A percentile compares a stretch with the other conserved stretches of the same genome.
These are phyloP conservation scores for Xylariaceae sp. DNA, from an alignment of 2,329 filamentous ascomycete species.

Conservation along the genomic window DNA sequence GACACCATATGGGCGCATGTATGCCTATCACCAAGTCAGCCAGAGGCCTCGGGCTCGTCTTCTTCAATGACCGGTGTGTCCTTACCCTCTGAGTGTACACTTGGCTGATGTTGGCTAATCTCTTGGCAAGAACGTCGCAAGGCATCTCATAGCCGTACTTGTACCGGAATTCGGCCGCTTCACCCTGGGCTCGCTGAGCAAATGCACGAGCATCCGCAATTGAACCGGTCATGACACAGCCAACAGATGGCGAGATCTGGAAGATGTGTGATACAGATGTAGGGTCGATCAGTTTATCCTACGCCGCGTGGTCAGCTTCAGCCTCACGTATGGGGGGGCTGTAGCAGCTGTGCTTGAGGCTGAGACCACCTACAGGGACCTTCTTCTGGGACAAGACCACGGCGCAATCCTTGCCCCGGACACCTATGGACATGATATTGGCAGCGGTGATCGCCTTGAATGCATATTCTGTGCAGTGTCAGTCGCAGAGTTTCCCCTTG, in stretches of 20 bases:
- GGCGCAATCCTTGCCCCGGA: constrained; percentile 93
- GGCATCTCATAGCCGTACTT: constrained; percentile 99
- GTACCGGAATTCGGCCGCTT: constrained; percentile 97
- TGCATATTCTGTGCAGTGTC: constrained; percentile 75
- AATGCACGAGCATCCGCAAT: constrained; percentile 95
- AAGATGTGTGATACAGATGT: constrained; percentile 97
- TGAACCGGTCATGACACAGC: constrained; percentile 97
- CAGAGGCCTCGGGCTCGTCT: too few species aligned
- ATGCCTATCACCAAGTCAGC: constrained; percentile 53
- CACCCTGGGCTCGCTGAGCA: constrained; percentile 85
- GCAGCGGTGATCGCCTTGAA: constrained; percentile 99
- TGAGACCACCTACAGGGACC: constrained; percentile 71
- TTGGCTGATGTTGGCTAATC: constrained; percentile 97
- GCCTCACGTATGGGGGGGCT: constrained; percentile 13
- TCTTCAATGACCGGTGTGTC: too few species aligned
- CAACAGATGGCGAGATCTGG: constrained; percentile 90
- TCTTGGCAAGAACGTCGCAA: constrained; percentile 91
- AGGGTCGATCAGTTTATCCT: constrained; percentile 99
- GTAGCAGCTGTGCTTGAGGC: constrained; percentile 13
- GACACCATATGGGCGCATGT: constrained; percentile 96
- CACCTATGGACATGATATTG: constrained; percentile 96
- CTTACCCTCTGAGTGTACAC: constrained; percentile 94
- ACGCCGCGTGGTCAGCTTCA: constrained; percentile 30
- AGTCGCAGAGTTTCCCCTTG: constrained; percentile 16
- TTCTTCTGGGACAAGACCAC: constrained; percentile 99